A percentile compares a stretch with the other conserved stretches of the same genome.
These are phyloP conservation scores for Viola pubescens DNA, from an alignment of 441 rosid species.

Conservation along the genomic window DNA sequence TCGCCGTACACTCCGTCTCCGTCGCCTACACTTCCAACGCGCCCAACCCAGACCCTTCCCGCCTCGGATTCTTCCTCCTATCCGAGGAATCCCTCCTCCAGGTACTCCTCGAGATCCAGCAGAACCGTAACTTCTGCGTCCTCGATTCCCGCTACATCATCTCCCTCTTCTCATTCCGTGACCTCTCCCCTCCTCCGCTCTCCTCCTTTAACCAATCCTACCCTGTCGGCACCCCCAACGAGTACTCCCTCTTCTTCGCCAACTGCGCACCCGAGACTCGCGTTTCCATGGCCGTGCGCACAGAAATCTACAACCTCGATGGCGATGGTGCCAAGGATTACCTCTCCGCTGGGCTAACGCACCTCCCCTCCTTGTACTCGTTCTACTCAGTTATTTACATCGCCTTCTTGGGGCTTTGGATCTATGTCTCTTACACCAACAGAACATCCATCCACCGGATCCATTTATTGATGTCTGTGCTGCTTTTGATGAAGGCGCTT, in stretches of 20 bases:
- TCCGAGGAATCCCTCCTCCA: slow-evolving; percentile 86
- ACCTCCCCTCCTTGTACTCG: slow-evolving; percentile 57
- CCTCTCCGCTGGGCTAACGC: slow-evolving; percentile 84
- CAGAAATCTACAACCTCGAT: slow-evolving; percentile 75
- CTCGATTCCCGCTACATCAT: slow-evolving; percentile 62
- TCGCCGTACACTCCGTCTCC: slow-evolving; percentile 58
- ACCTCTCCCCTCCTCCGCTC: slow-evolving; percentile 78
- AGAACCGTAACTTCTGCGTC: slow-evolving; percentile 71
- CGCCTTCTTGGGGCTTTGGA: slow-evolving; percentile 55
- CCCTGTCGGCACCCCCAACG: slow-evolving; percentile 59
- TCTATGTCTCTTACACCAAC: slow-evolving; percentile 44
- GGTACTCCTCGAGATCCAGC: slow-evolving; percentile 76
- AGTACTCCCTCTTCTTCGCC: slow-evolving; percentile 84
- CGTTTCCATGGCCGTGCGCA: slow-evolving; percentile 75
- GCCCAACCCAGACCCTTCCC: slow-evolving; percentile 49
- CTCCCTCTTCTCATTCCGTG: slow-evolving; percentile 66
- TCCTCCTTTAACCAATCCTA: slow-evolving; percentile 51
- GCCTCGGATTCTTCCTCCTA: slow-evolving; percentile 91
- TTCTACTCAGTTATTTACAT: slow-evolving; percentile 50
- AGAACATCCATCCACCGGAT: slow-evolving; percentile 58
- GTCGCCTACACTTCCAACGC: slow-evolving; percentile 41
- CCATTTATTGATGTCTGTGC: slow-evolving; percentile 70
- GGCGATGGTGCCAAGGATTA: slow-evolving; percentile 51
- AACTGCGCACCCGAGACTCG: slow-evolving; percentile 76
- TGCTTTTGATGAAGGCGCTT: slow-evolving; percentile 71